Base-by-base conservation (phyloP, 1,284 basidiomycete genomes). In the Lentinula novae-zelandiae region DNA sequence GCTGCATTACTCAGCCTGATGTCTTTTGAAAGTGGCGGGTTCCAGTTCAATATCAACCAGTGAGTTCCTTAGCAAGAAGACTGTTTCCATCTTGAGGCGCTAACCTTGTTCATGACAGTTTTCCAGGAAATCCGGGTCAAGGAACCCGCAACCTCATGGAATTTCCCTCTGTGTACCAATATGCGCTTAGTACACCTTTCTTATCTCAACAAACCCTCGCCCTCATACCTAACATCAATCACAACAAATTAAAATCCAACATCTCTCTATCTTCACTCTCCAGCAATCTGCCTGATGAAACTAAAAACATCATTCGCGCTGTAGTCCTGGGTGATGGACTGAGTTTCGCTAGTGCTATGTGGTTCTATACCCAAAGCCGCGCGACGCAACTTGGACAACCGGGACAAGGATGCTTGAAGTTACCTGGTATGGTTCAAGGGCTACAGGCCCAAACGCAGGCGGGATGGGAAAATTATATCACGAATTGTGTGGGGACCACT, bases 141-240 rank as follows among this genome's bases (percentile, higher is more conserved):
- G 68, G 69, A 15, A 71, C 69, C 17, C 65, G 68, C 12, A 70
- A 68, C 60, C 44, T 68, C 54, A 69, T 69, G 69, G 63, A 58
- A n/a, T 69, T 69, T 61, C 65, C 66, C 15, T 68, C 66, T 62
- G 63, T 70, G 46, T 58, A 67, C 57, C 57, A 68, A 58, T 71
- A 71, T 62, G 69, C 68, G n/a, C 56, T 67, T 31, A 65, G 67
- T 53, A 65, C 62, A 27, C 64, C 68, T 1, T 56, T 57, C 31
- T 58, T 66, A 20, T 59, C 67, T n/a, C 61, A 56, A 10, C 57
- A 66, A 36, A 68, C 67, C 2, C 60, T 62, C 31, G 59, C 65
- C 12, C 65, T 70, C 36, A 63, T 62, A 34, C 54, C 58, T 31
- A 54, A 62, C 58, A 8, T 62, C 58, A 38, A 56, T 34, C 48